Evolutionary conservation across 2,329 filamentous ascomycete genomes (phyloP).

Genomic region (Curvularia sp.): DNA sequence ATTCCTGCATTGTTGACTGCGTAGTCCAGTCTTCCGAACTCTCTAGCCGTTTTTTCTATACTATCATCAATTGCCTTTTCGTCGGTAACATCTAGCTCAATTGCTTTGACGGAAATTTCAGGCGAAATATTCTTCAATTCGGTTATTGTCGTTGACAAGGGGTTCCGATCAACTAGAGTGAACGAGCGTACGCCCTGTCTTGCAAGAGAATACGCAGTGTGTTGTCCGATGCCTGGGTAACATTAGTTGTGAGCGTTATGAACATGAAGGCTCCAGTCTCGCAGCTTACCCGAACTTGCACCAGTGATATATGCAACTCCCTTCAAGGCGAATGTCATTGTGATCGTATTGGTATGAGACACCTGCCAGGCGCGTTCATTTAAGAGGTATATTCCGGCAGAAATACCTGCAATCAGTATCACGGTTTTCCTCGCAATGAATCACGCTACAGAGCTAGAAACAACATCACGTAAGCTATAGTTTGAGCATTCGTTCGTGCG

Average conservation of each 20-base stretch:
- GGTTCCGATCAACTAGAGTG: constrained; percentile 57
- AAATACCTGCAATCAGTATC: background rate
- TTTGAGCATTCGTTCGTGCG: background rate
- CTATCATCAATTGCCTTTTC: constrained; percentile 54
- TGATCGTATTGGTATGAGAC: background rate
- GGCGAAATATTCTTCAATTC: constrained; percentile 51
- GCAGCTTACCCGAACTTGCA: constrained; percentile 53
- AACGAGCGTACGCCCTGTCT: constrained; percentile 57
- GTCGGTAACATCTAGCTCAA: constrained; percentile 58
- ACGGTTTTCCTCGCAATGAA: background rate
- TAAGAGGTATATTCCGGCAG: background rate
- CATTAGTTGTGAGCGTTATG: constrained; percentile 10
- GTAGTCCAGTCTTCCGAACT: constrained; percentile 63
- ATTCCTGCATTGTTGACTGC: constrained; percentile 65
- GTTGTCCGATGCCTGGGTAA: constrained; percentile 57
- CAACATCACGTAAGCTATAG: background rate
- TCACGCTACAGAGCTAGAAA: background rate
- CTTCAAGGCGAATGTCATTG: constrained; percentile 52
- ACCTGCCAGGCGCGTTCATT: background rate
- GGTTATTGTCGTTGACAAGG: constrained; percentile 38
- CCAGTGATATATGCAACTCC: constrained; percentile 60
- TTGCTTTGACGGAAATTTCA: constrained; percentile 50
- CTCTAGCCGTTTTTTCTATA: constrained; percentile 51
- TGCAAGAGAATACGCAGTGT: constrained; percentile 58
- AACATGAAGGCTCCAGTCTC: background rate